These are phyloP conservation scores for Pythium apleroticum DNA, from an alignment of 352 stramenopile species.

Conservation along the genomic window DNA sequence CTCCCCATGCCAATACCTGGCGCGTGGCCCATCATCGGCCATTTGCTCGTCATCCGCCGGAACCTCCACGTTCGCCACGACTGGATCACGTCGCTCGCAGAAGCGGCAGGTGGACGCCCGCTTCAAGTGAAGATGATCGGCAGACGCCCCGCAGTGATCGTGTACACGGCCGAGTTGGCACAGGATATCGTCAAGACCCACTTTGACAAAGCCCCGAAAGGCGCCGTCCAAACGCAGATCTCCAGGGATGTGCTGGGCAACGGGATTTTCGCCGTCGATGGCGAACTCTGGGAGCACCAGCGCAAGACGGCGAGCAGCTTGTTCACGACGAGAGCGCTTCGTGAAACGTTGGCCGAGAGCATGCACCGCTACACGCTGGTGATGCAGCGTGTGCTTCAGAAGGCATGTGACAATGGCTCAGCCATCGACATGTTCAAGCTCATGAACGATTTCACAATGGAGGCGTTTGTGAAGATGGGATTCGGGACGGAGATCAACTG, in stretches of 20 bases:
- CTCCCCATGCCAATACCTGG: neutral
- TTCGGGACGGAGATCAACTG: conserved; percentile 21
- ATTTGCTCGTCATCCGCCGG: neutral
- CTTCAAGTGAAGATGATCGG: neutral
- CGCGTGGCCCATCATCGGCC: neutral
- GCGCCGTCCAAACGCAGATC: conserved; percentile 29
- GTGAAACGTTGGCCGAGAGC: conserved; percentile 33
- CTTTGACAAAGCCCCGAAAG: conserved; percentile 69
- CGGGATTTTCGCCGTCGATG: conserved; percentile 50
- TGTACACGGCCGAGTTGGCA: conserved; percentile 37
- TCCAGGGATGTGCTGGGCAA: conserved; percentile 60
- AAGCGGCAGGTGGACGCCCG: neutral
- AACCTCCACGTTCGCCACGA: neutral
- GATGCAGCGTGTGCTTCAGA: neutral
- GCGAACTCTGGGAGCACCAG: conserved; percentile 54
- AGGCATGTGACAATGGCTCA: neutral
- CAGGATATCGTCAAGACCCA: conserved; percentile 56
- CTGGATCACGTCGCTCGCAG: neutral
- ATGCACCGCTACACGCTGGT: neutral
- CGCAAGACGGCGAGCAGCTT: conserved; percentile 85
- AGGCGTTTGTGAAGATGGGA: conserved; percentile 21
- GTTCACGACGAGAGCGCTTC: conserved; percentile 62
- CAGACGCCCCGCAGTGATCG: conserved; percentile 27
- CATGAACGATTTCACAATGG: conserved; percentile 15
- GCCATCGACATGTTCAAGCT: conserved; percentile 1